Evolutionary conservation across 2,329 filamentous ascomycete genomes (phyloP).

Genomic region (Magnaporthiopsis incrustans): DNA sequence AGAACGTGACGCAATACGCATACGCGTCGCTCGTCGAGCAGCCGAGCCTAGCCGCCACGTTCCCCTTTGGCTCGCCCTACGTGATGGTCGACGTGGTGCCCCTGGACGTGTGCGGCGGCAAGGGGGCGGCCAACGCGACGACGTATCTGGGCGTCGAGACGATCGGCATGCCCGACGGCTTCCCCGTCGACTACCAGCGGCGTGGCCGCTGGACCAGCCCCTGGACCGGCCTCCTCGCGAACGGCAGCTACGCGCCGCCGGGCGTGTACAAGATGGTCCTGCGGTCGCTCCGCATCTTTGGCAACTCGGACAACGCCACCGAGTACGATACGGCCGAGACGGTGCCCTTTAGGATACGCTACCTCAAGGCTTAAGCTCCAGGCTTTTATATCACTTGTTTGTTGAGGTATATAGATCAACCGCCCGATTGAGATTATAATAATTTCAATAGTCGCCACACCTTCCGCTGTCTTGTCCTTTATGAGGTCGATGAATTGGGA

Average conservation of each 20-base stretch:
- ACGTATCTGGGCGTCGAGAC: conserved; percentile 30
- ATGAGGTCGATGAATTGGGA: too few relatives aligned
- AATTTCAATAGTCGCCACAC: too few relatives aligned
- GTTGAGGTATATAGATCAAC: too few relatives aligned
- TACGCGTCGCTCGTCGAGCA: conserved; percentile 21
- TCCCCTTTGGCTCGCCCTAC: conserved; percentile 32
- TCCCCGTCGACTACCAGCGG: conserved; percentile 28
- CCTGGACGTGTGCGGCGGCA: conserved; percentile 19
- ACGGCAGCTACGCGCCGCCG: conserved; percentile 37
- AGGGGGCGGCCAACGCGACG: conserved; percentile 16
- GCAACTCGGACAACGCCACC: conserved; percentile 30
- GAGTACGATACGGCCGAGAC: conserved; percentile 41
- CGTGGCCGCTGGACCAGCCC: conserved; percentile 17
- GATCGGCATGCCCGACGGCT: conserved; percentile 33
- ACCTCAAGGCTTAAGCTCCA: conserved; percentile 16
- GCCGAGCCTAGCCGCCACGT: conserved; percentile 27
- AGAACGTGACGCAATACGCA: conserved; percentile 15
- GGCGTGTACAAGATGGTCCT: conserved; percentile 43
- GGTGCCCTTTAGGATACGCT: conserved; percentile 35
- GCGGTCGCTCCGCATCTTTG: conserved; percentile 42
- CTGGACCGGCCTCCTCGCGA: conserved; percentile 40
- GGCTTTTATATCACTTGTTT: too few relatives aligned
- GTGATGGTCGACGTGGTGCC: conserved; percentile 38
- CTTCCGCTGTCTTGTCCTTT: too few relatives aligned
- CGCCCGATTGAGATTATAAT: too few relatives aligned